Base-by-base conservation (phyloP, 2,329 filamentous ascomycete species). In the Diaporthe sp. region DNA sequence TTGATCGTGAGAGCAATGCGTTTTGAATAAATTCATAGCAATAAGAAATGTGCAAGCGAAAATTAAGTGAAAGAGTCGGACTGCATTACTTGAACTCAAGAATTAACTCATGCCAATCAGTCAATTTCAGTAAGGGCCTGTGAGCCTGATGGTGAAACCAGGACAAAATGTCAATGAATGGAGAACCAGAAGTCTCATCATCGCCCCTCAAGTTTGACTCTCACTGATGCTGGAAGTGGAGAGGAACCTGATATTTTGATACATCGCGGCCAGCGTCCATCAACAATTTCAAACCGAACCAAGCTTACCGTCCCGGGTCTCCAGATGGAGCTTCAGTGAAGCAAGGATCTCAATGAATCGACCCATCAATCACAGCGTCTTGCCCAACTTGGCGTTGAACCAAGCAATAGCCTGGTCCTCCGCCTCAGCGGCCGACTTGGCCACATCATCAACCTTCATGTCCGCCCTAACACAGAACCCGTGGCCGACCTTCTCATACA, bases 401-500 rank as follows among this genome's bases (percentile, higher is more conserved):
- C 83, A 84, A 10, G 73, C 73, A 31, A 85, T 81, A 57, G 79
- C 80, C 76, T 84, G 82, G 19, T 83, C 79, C 77, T 84, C 82
- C 0, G 83, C 82, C 17, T 78, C 80, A 8, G 74, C 69, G 0
- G 83, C 82, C 75, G 80, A 79, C 70, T 78, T 76, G 3, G 79
- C 77, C 28, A 81, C 71, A 22, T 82, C 77, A 8, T 78, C 71
- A 72, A 76, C 71, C 17, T 75, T 76, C 61, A 80, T 9, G 46
- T 84, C 82, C 6, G 82, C 84, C 12, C 84, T 79, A 9, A 84
- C 78, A n/a, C 79, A 80, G 76, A 88, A 88, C 0, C 86, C 87
- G 77, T 88, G 86, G 1, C 82, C 82, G 19, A 82, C 82, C 17
- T 83, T 82, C 13, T 82, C 75, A 77, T 87, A 87, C 6, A 87